Conservation (phyloP, 2,329 filamentous ascomycete genomes). For the Lachnellula suecica region DNA sequence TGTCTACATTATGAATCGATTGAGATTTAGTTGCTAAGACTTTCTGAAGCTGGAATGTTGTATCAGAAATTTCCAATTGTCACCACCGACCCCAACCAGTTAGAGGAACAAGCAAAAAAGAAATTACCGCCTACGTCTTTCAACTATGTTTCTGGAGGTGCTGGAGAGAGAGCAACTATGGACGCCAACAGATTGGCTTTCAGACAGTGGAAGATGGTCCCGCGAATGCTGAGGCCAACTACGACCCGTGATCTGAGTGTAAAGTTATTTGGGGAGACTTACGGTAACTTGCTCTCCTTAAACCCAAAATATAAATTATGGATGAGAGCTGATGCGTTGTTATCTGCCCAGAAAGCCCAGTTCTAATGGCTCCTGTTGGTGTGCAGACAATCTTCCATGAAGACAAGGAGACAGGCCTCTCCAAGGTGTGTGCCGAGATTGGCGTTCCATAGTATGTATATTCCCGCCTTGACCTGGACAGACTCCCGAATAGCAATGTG, state of each 20-base stretch:
- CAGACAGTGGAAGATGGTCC: conserved; percentile 62
- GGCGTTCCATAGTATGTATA: conserved; percentile 67
- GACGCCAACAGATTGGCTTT: conserved; percentile 65
- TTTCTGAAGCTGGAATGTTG: conserved; percentile 44
- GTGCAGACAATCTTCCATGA: conserved; percentile 67
- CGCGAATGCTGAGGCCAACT: conserved; percentile 59
- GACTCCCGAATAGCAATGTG: no score
- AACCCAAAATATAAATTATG: no score
- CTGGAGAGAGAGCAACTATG: conserved; percentile 60
- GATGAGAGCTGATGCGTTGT: neutral
- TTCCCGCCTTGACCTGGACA: no score
- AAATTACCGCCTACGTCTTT: conserved; percentile 48
- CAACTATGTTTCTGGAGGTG: conserved; percentile 62
- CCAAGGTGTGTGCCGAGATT: conserved; percentile 58
- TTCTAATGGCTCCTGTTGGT: conserved; percentile 68
- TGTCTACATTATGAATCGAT: neutral
- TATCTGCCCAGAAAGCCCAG: conserved; percentile 35
- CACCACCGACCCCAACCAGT: conserved; percentile 57
- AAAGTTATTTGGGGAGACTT: conserved; percentile 51
- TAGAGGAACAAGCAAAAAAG: conserved; percentile 54
- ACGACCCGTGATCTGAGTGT: conserved; percentile 49
- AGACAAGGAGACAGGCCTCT: conserved; percentile 63
- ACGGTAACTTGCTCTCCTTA: conserved; percentile 32
- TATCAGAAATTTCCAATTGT: conserved; percentile 47
- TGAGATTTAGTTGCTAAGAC: neutral